phyloP scores from a whole-genome alignment of 2,329 filamentous ascomycete species.

The Dothistroma pini region DNA sequence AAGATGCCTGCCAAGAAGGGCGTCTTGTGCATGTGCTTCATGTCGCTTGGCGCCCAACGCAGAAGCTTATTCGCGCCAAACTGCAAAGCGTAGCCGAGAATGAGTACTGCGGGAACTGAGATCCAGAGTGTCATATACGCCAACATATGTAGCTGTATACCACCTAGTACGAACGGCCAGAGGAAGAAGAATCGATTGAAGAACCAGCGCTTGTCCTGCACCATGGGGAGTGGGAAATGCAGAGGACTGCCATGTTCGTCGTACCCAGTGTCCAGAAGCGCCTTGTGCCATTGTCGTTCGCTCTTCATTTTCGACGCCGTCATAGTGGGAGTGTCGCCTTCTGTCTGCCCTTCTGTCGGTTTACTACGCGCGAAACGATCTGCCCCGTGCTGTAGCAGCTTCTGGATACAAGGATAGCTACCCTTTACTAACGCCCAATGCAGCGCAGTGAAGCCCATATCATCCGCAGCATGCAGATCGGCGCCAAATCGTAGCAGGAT shows the following conservation, averaged over 20 bases:
- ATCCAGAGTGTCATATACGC: conserved; percentile 70
- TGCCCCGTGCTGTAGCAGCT: conserved; percentile 90
- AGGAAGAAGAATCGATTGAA: conserved; percentile 85
- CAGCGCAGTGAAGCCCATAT: conserved; percentile 88
- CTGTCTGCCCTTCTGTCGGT: conserved; percentile 37
- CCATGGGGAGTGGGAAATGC: conserved; percentile 68
- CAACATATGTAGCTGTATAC: conserved; percentile 66
- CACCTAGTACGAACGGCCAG: conserved; percentile 77
- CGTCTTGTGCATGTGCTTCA: conserved; percentile 86
- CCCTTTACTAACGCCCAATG: conserved; percentile 98
- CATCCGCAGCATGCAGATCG: conserved; percentile 83
- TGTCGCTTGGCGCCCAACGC: conserved; percentile 78
- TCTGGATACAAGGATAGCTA: conserved; percentile 81
- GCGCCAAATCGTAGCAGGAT: conserved; percentile 92
- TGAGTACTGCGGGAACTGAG: conserved; percentile 67
- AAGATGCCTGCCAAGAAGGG: conserved; percentile 95
- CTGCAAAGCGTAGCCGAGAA: conserved; percentile 67
- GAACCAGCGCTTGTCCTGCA: conserved; percentile 74
- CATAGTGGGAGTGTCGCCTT: conserved; percentile 83
- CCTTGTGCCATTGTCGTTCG: conserved; percentile 72
- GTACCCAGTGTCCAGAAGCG: conserved; percentile 79
- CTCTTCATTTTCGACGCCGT: conserved; percentile 92
- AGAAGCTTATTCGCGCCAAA: conserved; percentile 73
- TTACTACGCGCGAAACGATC: conserved; percentile 88
- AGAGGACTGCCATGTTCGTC: conserved; percentile 71